phyloP scores from a whole-genome alignment of 2,329 filamentous ascomycete genomes.

The Colletotrichum orbiculare region DNA sequence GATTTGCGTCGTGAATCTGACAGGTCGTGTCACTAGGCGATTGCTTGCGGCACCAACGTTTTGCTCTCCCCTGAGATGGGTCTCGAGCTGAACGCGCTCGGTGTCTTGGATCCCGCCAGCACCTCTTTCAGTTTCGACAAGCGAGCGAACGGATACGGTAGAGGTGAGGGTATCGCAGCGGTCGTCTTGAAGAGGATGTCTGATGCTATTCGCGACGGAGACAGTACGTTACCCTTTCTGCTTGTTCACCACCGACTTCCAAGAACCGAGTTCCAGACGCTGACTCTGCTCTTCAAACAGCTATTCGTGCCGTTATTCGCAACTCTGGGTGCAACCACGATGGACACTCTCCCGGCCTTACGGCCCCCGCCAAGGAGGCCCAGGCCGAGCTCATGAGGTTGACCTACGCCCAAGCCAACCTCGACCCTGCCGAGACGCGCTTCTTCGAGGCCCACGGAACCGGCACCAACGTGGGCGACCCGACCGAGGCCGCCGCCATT shows the following conservation, averaged over 20 bases:
- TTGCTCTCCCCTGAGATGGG: conserved; percentile 22
- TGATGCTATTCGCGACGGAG: conserved; percentile 38
- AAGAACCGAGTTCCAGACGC: too few relatives aligned
- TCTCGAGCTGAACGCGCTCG: conserved; percentile 11
- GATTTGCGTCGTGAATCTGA: too few relatives aligned
- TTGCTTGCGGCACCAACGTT: conserved; percentile 20
- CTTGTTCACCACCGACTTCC: too few relatives aligned
- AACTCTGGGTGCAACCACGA: conserved; percentile 51
- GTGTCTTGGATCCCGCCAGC: conserved; percentile 14
- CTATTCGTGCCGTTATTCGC: conserved; percentile 45
- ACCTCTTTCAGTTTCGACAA: conserved; percentile 55
- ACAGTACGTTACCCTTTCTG: too few relatives aligned
- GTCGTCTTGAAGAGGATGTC: conserved; percentile 68
- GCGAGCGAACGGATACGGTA: conserved; percentile 70
- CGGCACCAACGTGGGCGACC: conserved; percentile 65
- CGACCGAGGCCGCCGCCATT: conserved; percentile 62
- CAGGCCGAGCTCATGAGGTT: conserved; percentile 49
- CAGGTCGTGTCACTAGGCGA: not conserved
- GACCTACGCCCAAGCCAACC: conserved; percentile 45
- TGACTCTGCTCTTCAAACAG: conserved; percentile 1
- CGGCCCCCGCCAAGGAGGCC: conserved; percentile 41
- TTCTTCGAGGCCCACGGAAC: conserved; percentile 63
- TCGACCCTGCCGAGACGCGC: conserved; percentile 40
- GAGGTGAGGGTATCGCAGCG: conserved; percentile 70
- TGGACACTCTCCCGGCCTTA: conserved; percentile 54